Percentiles rank a stretch among this genome's conserved stretches.
Evolutionary conservation across 805 yeast species (phyloP).

Genomic region (Yarrowia osloensis): DNA sequence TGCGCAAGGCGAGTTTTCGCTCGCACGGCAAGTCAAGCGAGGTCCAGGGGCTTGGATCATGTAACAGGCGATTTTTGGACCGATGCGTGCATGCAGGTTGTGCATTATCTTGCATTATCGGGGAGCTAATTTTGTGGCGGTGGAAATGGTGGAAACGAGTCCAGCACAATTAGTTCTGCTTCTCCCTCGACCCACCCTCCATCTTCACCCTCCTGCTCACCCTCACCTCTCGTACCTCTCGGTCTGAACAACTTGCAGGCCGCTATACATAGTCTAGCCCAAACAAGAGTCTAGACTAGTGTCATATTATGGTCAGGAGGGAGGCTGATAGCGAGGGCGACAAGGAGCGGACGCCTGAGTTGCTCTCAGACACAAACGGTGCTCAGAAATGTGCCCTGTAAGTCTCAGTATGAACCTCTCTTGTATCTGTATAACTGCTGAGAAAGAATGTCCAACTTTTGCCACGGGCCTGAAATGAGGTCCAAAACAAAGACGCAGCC

Average conservation of each 20-base stretch:
- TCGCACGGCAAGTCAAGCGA: slow-evolving; percentile 15
- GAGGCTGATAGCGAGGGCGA: neutral
- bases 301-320: neutral
- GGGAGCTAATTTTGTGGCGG: neutral
- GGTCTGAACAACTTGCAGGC: slow-evolving; percentile 10
- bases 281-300: slow-evolving; percentile 10
- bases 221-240: slow-evolving; percentile 7
- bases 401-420: neutral
- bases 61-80: neutral
- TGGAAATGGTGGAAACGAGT: too few species aligned
- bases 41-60: neutral
- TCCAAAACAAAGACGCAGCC: too few species aligned
- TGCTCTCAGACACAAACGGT: too few species aligned
- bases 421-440: too few species aligned
- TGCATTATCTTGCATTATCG: slow-evolving; percentile 16
- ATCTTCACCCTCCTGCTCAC: neutral
- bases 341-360: neutral
- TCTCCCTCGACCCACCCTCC: too few species aligned
- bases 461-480: too few species aligned
- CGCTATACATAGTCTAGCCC: slow-evolving; percentile 26
- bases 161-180: too few species aligned
- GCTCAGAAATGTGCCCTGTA: too few species aligned
- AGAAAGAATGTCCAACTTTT: too few species aligned
- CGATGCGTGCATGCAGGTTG: neutral
- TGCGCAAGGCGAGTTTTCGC: slow-evolving; percentile 5